Percentiles rank a stretch among this genome's conserved stretches.
Conservation (phyloP, 139 green algal species). For the Picocystis salinarum region DNA sequence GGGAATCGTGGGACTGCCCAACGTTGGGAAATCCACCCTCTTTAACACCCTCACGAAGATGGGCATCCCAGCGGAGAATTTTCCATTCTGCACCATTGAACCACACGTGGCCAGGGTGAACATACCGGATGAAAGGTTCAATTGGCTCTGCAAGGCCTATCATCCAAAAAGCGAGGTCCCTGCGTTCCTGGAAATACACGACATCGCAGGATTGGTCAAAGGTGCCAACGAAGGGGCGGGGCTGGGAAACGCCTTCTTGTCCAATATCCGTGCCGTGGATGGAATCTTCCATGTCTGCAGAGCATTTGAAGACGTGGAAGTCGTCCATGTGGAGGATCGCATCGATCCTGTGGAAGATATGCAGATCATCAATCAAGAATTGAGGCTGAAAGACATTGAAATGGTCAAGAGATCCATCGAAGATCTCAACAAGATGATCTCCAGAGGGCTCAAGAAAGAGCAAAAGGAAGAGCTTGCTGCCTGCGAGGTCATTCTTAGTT, state of each 20-base stretch:
- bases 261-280: slow-evolving; percentile 70
- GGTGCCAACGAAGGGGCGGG: slow-evolving; percentile 63
- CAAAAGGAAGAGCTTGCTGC: slow-evolving; percentile 59
- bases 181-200: slow-evolving; percentile 81
- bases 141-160: slow-evolving; percentile 55
- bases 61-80: slow-evolving; percentile 78
- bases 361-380: slow-evolving; percentile 87
- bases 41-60: slow-evolving; percentile 83
- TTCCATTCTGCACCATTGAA: slow-evolving; percentile 93
- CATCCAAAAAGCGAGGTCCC: slow-evolving; percentile 33
- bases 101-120: slow-evolving; percentile 79
- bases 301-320: slow-evolving; percentile 77
- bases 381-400: slow-evolving; percentile 61
- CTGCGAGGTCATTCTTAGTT: slow-evolving; percentile 33
- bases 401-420: slow-evolving; percentile 17
- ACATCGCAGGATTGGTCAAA: slow-evolving; percentile 95
- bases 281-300: slow-evolving; percentile 97
- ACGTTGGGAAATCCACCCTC: slow-evolving; percentile 83
- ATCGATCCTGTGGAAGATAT: slow-evolving; percentile 91
- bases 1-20: slow-evolving; percentile 86
- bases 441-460: slow-evolving; percentile 48
- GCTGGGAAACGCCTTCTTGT: slow-evolving; percentile 94
- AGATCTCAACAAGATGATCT: slow-evolving; percentile 27
- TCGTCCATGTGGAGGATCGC: slow-evolving; percentile 79
- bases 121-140: slow-evolving; percentile 91